Base-by-base conservation (phyloP, 768 basidiomycete species). In the Kwoniella newhampshirensis region DNA sequence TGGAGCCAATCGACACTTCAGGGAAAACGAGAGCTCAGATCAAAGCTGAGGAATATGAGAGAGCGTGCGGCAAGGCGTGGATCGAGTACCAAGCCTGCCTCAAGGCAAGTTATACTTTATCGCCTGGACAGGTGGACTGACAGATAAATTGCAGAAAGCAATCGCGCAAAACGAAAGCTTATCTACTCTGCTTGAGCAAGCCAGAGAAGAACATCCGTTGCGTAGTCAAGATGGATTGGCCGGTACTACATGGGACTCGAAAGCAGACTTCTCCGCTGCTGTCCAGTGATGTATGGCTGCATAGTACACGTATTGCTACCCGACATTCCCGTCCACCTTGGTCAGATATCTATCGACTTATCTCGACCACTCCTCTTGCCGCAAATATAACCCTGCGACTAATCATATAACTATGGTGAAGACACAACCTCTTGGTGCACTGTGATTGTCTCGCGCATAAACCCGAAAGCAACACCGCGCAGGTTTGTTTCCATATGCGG, bases 1-100 rank as follows among this genome's bases (percentile, higher is more conserved):
- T 12, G 1, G 23, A 42, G 45, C 39, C 20, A 20, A 63, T 60
- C 17, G 62, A 65, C 41, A 68, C 82, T 54, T 83, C n/a, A 80
- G 43, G 86, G 23, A 71, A 87, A 68, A 84, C 87, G 2, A 84
- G 85, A 66, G 77, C 82, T 1, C 68, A 74, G 52, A 55, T 68
- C 57, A 93, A 92, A 77, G 89, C 90, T 4, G 86, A 87, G 39
- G 89, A 94, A 75, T 94, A 92, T 73, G 86, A 97, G 66, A 74
- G 80, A 42, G 86, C 86, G 45, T 97, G 94, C 64, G 93, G 92
- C 8, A 82, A 81, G 63, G 76, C 90, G 15, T 97, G 92, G 89
- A 78, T 81, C 42, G 81, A 81, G 60, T 97, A 97, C 76, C 85
- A 85, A 59, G 78, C 77, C 2, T 97, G 93, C 74, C 82, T 97